These are phyloP conservation scores for Candida broadrunensis DNA, from an alignment of 805 yeast species.

Conservation along the genomic window DNA sequence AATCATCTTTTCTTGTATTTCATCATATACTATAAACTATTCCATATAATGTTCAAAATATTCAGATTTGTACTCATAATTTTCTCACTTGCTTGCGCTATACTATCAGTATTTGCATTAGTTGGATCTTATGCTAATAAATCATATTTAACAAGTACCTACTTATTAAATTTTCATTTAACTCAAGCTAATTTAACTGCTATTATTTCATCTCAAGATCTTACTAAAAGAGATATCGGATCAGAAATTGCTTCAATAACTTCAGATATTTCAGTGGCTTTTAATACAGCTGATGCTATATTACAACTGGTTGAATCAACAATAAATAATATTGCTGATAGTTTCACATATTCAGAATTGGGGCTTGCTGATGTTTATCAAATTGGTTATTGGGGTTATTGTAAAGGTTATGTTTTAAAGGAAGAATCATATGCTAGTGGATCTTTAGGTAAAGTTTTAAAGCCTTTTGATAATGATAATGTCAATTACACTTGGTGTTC, in stretches of 20 bases:
- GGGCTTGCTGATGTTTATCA: constrained; percentile 42
- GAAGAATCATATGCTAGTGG: constrained; percentile 3
- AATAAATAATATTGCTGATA: constrained; percentile 15
- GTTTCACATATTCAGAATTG: constrained; percentile 24
- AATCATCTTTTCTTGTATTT: no score
- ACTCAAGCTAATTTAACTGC: constrained; percentile 28
- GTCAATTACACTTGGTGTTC: constrained; percentile 49
- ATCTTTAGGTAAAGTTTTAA: constrained; percentile 5
- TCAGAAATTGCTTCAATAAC: constrained; percentile 7
- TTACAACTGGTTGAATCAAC: constrained; percentile 11
- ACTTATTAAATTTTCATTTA: constrained; percentile 34
- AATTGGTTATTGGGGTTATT: constrained; percentile 43
- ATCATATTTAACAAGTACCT: constrained; percentile 29
- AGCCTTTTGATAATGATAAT: constrained; percentile 19
- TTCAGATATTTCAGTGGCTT: constrained; percentile 1
- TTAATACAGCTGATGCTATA: constrained; percentile 5
- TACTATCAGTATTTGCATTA: constrained; percentile 34
- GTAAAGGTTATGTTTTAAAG: constrained; percentile 24
- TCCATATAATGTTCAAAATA: constrained; percentile 22
- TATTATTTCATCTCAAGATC: constrained; percentile 17
- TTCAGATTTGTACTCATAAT: constrained; percentile 31
- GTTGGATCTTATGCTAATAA: constrained; percentile 37
- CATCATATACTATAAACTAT: not conserved
- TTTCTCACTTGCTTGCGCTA: constrained; percentile 26
- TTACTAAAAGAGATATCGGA: constrained; percentile 7